Evolutionary conservation across 352 stramenopile genomes (phyloP), one percentile per base, ranked within the genome.

Genomic region (Phytophthora macrochlamydospora): DNA sequence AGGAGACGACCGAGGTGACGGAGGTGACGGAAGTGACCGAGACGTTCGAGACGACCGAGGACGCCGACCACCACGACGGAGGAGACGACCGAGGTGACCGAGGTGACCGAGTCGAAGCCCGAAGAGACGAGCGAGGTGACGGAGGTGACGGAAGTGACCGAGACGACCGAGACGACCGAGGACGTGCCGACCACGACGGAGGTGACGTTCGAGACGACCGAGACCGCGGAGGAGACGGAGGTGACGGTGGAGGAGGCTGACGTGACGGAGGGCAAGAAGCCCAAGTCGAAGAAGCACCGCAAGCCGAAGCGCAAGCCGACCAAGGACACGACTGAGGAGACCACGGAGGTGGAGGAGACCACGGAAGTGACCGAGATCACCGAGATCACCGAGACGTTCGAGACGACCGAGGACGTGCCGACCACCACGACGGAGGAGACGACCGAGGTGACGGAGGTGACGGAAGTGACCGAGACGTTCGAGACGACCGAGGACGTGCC

Each of bases 211-310:
- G 50, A 56, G 32, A 33, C 29, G 51, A 57, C 56, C 35, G 56
- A 63, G 40, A 40, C 35, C 35, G 35, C 1, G 35, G 56, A 51
- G 56, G 50, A 24, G 46, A 51, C 45, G n/a, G 45, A 51, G 45
- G 30, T 11, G 35, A 40, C 35, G 6, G 35, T 40, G 42, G 42
- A 28, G 29, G 51, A 48, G 12, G 42, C 4, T n/a, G 42, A 48
- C 7, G 42, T 29, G 42, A 48, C 42, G 42, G 45, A 62, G 56
- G 56, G 56, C 56, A 50, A 62, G 56, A 62, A 62, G 45, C 56
- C 56, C 56, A 62, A 62, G 56, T 62, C 45, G 56, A 62, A 62
- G 56, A 62, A 56, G 44, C 31, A 62, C 56, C 56, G 56, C 45
- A 62, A 62, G 56, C 56, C 56, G 45, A 62, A 62, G 55, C 55